These are phyloP conservation scores for Acacia melanoxylon DNA, from an alignment of 306 rosid species.

Conservation along the genomic window DNA sequence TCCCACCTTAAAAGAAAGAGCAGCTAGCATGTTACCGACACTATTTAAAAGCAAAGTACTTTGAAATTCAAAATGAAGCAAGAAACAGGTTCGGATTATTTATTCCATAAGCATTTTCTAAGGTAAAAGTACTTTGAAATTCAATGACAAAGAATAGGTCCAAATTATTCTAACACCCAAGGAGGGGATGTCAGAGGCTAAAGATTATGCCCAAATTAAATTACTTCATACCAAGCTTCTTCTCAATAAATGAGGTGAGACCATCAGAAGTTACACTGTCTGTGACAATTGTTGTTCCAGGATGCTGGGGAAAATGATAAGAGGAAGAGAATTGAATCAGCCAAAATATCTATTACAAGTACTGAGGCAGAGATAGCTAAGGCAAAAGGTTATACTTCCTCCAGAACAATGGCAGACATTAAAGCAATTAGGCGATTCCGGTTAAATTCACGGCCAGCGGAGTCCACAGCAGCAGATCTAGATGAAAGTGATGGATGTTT, in stretches of 20 bases:
- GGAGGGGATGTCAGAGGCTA: neutral
- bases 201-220: slow-evolving; percentile 19
- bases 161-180: neutral
- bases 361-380: slow-evolving; percentile 16
- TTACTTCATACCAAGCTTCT: slow-evolving; percentile 73
- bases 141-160: slow-evolving; percentile 4
- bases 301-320: slow-evolving; percentile 59
- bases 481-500: slow-evolving; percentile 24
- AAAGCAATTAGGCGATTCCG: slow-evolving; percentile 92
- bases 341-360: slow-evolving; percentile 2
- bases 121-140: neutral
- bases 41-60: neutral
- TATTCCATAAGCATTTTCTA: neutral
- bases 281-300: slow-evolving; percentile 92
- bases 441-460: slow-evolving; percentile 79
- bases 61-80: slow-evolving; percentile 8
- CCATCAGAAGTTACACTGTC: slow-evolving; percentile 99
- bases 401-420: slow-evolving; percentile 94
- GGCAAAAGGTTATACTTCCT: slow-evolving; percentile 60
- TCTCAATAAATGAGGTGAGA: slow-evolving; percentile 85
- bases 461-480: slow-evolving; percentile 99
- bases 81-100: slow-evolving; percentile 12
- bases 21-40: slow-evolving; percentile 23
- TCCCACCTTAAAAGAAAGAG: slow-evolving; percentile 67
- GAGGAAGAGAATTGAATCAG: slow-evolving; percentile 20